Evolutionary conservation across 108 stramenopile species (phyloP), one percentile per base, ranked within the genome.

Genomic region (Discostella stelligeroides): DNA sequence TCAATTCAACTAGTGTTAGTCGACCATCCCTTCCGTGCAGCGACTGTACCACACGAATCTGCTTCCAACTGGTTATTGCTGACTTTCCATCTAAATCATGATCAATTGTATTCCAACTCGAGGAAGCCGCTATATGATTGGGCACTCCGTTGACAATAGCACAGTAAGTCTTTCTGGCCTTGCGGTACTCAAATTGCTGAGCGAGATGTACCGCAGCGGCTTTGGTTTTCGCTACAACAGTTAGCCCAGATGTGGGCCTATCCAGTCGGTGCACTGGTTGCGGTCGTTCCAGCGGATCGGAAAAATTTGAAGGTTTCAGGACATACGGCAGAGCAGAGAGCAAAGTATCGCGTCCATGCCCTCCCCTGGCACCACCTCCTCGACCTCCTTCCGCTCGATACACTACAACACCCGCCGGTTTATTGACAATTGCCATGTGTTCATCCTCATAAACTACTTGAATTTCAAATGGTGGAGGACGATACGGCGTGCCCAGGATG

Each of bases 361-460:
- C 72, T 7, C 50, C 63, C 20, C 70, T 25, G 8, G 63, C 55
- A 30, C 74, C 79, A 17, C 75, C 75, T 46, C 75, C 75, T 46
- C 75, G 42, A 28, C 66, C 57, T 14, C 77, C 75, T 37, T 63
- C 63, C 2, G 80, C 67, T 24, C 67, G 67, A 59, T 83, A 83
- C 9, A 76, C 43, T 20, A 75, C 63, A 2, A 85, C 54, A 0
- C 86, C 86, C 11, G 84, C 57, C 8, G 86, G 86, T 58, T 87
- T 87, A 38, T 83, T 70, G 13, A 87, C 79, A 29, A 87, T 73
- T 18, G 85, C 85, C 73, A 83, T 74, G 59, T 92, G 78, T 46
- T 95, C 90, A 79, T 95, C 94, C 78, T 95, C 87, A 63, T 71
- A 92, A 14, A 92, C 59, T 14, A 95, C 91, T n/a, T 88, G 85